phyloP scores from a whole-genome alignment of 1,284 basidiomycete species.

The Apiotrichum mycotoxinovorans region DNA sequence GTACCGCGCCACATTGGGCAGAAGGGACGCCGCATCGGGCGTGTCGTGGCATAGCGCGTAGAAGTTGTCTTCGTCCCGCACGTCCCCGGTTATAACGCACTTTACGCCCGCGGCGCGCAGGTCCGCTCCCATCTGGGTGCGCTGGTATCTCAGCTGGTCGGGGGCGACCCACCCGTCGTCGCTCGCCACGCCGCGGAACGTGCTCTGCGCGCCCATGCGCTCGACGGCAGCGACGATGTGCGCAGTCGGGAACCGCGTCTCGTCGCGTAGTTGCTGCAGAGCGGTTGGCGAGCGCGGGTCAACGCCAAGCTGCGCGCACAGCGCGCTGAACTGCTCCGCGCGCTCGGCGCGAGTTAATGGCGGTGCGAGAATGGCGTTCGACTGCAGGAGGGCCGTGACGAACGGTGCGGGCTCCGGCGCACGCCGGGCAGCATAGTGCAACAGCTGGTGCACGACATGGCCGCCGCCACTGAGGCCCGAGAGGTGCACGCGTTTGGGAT shows the following conservation, averaged over 20 bases:
- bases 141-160: constrained; percentile 63
- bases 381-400: constrained; percentile 62
- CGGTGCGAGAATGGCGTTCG: constrained; percentile 63
- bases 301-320: constrained; percentile 58
- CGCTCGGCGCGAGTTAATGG: constrained; percentile 56
- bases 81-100: constrained; percentile 63
- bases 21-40: constrained; percentile 53
- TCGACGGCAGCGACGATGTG: constrained; percentile 60
- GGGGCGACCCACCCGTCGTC: constrained; percentile 52
- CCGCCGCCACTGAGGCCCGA: constrained; percentile 68
- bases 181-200: constrained; percentile 66
- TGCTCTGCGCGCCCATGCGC: constrained; percentile 52
- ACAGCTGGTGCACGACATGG: constrained; percentile 68
- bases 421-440: constrained; percentile 55
- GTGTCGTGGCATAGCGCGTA: constrained; percentile 66
- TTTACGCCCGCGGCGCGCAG: constrained; percentile 60
- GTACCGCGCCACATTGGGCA: constrained; percentile 61
- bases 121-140: constrained; percentile 59
- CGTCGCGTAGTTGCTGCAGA: constrained; percentile 57
- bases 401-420: constrained; percentile 56
- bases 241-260: constrained; percentile 53
- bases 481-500: constrained; percentile 58
- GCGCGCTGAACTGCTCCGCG: constrained; percentile 60
- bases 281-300: constrained; percentile 56
- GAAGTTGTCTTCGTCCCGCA: constrained; percentile 62